Conservation (phyloP, 148 eudicot species). For the Limonium bicolor region DNA sequence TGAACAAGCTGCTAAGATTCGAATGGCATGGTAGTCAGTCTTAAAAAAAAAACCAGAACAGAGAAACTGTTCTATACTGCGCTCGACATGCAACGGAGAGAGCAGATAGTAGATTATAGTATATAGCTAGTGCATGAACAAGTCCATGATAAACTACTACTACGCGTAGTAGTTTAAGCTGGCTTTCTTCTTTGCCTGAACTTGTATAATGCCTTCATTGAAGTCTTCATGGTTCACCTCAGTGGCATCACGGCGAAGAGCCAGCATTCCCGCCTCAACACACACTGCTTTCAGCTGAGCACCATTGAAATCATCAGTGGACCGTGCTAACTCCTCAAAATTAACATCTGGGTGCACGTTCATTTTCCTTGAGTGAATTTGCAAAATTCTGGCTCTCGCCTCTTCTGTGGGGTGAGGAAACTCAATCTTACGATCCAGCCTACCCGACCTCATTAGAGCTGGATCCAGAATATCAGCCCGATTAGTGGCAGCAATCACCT, state of each 20-base stretch:
- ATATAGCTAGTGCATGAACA: no score
- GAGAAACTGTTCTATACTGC: no score
- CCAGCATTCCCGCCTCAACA: conserved; percentile 94
- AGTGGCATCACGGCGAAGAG: conserved; percentile 90
- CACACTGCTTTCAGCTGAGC: conserved; percentile 93
- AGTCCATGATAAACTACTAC: not conserved
- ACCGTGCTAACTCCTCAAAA: conserved; percentile 87
- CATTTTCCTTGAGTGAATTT: conserved; percentile 96
- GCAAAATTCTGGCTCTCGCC: conserved; percentile 83
- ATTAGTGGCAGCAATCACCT: conserved; percentile 95
- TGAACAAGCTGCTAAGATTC: no score
- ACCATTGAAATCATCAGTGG: conserved; percentile 90
- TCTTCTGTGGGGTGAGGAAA: conserved; percentile 94
- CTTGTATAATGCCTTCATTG: conserved; percentile 90
- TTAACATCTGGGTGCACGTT: conserved; percentile 92
- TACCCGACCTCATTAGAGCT: conserved; percentile 87
- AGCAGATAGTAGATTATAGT: no score
- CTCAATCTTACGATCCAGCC: conserved; percentile 92
- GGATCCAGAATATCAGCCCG: conserved; percentile 91
- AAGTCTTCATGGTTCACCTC: conserved; percentile 98
- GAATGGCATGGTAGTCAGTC: no score
- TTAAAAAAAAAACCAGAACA: no score
- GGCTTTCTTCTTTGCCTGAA: conserved; percentile 92
- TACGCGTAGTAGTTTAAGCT: conserved; percentile 82
- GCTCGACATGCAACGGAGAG: no score